A percentile compares a stretch with the other conserved stretches of the same genome.
These are phyloP conservation scores for Suhomyces faveliae DNA, from an alignment of 805 yeast genomes.

Conservation along the genomic window DNA sequence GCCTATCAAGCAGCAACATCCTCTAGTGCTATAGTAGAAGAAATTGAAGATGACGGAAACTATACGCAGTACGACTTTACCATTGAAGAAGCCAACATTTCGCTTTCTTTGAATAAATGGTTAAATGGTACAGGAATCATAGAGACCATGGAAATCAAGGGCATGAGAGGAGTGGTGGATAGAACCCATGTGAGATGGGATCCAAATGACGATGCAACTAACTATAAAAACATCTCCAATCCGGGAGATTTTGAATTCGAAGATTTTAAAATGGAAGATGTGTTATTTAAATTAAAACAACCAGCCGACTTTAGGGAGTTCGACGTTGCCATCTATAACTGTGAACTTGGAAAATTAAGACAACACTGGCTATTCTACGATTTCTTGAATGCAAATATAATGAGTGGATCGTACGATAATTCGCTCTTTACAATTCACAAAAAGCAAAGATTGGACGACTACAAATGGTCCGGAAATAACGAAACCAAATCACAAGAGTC, in stretches of 20 bases:
- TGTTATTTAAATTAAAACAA: slow-evolving; percentile 75
- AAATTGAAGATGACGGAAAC: slow-evolving; percentile 77
- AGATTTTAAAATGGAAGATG: slow-evolving; percentile 78
- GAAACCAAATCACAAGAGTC: slow-evolving; percentile 5
- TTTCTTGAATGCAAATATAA: slow-evolving; percentile 73
- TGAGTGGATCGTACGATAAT: slow-evolving; percentile 91
- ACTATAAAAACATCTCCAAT: slow-evolving; percentile 65
- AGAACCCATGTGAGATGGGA: slow-evolving; percentile 85
- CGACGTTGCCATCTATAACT: slow-evolving; percentile 81
- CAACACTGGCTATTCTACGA: slow-evolving; percentile 95
- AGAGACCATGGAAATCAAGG: slow-evolving; percentile 71
- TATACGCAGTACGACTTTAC: slow-evolving; percentile 94
- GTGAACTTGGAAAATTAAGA: slow-evolving; percentile 75
- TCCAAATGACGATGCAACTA: slow-evolving; percentile 77
- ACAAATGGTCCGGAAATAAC: slow-evolving; percentile 16
- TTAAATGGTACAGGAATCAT: slow-evolving; percentile 85
- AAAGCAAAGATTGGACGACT: slow-evolving; percentile 58
- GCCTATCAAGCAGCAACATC: slow-evolving; percentile 58
- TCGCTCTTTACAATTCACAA: slow-evolving; percentile 90
- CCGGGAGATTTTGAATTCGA: slow-evolving; percentile 95
- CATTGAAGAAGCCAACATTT: slow-evolving; percentile 78
- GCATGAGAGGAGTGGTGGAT: slow-evolving; percentile 90
- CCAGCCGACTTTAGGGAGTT: slow-evolving; percentile 82
- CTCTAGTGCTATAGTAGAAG: slow-evolving; percentile 19
- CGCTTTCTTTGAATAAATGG: slow-evolving; percentile 84